These are phyloP conservation scores for Phytophthora sp. DNA, from an alignment of 352 stramenopile genomes.

Conservation along the genomic window DNA sequence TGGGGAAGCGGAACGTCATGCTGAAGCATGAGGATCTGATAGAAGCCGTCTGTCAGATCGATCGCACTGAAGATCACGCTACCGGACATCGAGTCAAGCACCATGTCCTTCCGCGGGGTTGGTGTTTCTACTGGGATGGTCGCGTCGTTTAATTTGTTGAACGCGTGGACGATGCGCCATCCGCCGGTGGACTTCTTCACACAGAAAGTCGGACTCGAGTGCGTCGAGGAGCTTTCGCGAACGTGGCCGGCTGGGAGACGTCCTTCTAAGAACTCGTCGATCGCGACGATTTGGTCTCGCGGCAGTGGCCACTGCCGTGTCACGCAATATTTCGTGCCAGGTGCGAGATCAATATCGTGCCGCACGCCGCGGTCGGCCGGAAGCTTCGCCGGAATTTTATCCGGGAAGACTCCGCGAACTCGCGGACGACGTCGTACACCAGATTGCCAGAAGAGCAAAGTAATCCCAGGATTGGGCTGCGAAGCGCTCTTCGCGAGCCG, in stretches of 20 bases:
- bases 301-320: background rate
- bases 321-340: background rate
- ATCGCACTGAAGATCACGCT: too few relatives aligned
- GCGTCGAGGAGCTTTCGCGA: background rate
- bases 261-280: slow-evolving; percentile 2
- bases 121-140: too few relatives aligned
- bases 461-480: background rate
- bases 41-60: too few relatives aligned
- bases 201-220: slow-evolving; percentile 1
- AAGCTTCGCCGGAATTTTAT: background rate
- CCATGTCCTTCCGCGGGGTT: too few relatives aligned
- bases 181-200: too few relatives aligned
- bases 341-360: background rate
- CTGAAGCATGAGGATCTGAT: too few relatives aligned
- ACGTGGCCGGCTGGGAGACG: background rate
- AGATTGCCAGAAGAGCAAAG: background rate
- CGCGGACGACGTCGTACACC: too few relatives aligned
- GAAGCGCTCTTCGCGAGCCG: background rate
- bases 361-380: background rate
- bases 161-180: too few relatives aligned
- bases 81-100: too few relatives aligned
- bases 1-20: too few relatives aligned
- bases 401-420: background rate
- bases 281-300: background rate
- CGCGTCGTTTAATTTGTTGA: too few relatives aligned